Evolutionary conservation across 2,329 filamentous ascomycete genomes (phyloP).

Genomic region (Cladosporium cucumerinum): DNA sequence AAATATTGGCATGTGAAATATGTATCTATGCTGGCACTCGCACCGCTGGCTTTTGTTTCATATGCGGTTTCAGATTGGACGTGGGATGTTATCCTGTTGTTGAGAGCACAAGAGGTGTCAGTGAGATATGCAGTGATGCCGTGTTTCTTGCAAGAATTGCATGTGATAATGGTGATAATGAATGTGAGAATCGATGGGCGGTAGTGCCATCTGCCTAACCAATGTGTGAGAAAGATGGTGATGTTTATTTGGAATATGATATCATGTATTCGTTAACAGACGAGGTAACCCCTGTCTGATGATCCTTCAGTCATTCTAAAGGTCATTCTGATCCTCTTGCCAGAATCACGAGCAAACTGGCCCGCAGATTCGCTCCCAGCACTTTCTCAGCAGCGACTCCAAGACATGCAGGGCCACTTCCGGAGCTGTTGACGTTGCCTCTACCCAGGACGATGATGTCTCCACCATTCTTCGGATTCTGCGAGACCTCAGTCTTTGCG

Average conservation of each 20-base stretch:
- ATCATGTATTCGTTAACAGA: not conserved
- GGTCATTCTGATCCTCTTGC: slow-evolving; percentile 41
- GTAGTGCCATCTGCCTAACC: not conserved
- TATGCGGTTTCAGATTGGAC: slow-evolving; percentile 10
- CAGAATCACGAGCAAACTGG: slow-evolving; percentile 69
- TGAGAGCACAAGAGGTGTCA: slow-evolving; percentile 13
- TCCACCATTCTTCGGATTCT: slow-evolving; percentile 62
- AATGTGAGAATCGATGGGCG: not conserved
- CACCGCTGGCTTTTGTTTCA: not conserved
- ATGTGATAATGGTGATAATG: not conserved
- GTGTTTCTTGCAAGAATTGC: not conserved
- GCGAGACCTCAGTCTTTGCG: slow-evolving; percentile 59
- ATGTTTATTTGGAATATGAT: not conserved
- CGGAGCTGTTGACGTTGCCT: slow-evolving; percentile 30
- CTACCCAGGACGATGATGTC: slow-evolving; percentile 69
- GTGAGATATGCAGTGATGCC: slow-evolving; percentile 16
- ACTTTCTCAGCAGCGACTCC: slow-evolving; percentile 60
- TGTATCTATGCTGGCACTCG: not conserved
- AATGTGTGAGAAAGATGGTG: not conserved
- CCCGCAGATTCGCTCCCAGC: slow-evolving; percentile 57
- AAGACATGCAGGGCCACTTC: slow-evolving; percentile 44
- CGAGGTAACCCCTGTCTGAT: not conserved
- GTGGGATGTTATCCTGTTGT: slow-evolving; percentile 18
- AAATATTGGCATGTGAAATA: not conserved
- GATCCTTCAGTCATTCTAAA: not conserved